phyloP scores from a whole-genome alignment of 768 basidiomycete genomes.

The Amanita molliuscula region DNA sequence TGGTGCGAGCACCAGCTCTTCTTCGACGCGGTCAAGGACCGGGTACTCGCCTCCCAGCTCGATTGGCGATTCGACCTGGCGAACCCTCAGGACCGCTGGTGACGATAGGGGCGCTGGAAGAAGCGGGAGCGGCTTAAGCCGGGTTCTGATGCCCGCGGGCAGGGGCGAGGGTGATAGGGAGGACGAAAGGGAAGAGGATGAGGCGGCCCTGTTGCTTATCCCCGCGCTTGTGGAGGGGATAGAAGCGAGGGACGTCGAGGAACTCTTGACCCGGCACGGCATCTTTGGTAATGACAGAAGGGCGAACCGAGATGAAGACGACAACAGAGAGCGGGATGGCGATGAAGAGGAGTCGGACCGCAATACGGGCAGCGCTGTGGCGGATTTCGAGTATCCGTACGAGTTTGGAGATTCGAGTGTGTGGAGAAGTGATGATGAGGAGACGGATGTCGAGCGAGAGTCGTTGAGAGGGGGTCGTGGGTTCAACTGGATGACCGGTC shows the following conservation, averaged over 20 bases:
- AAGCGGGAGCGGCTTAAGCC: conserved; percentile 3
- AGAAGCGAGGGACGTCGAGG: conserved; percentile 3
- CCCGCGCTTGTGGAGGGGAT: conserved; percentile 3
- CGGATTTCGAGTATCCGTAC: conserved; percentile 8
- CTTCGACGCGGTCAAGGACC: background rate
- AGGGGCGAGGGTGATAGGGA: conserved; percentile 3
- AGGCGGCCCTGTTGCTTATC: conserved; percentile 17
- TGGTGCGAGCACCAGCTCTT: background rate
- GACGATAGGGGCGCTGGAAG: conserved; percentile 12
- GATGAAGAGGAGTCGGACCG: conserved; percentile 8
- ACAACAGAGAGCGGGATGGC: conserved; percentile 7
- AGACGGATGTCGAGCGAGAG: conserved; percentile 1
- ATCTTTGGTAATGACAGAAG: conserved; percentile 12
- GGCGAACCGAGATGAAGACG: background rate
- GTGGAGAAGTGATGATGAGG: conserved; percentile 1
- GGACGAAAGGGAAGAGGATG: conserved; percentile 17
- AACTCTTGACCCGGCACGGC: conserved; percentile 1
- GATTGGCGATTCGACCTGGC: conserved; percentile 36
- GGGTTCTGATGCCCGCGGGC: background rate
- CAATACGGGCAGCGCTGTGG: conserved; percentile 5
- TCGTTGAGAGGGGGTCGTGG: conserved; percentile 3
- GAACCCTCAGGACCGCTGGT: conserved; percentile 20
- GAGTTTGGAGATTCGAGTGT: conserved; percentile 6
- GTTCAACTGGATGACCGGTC: conserved; percentile 1
- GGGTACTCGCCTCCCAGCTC: conserved; percentile 30